A percentile compares a stretch with the other conserved stretches of the same genome.
Evolutionary conservation across 1,139 yeast species (phyloP).

Genomic region (Taiozyma sp.): DNA sequence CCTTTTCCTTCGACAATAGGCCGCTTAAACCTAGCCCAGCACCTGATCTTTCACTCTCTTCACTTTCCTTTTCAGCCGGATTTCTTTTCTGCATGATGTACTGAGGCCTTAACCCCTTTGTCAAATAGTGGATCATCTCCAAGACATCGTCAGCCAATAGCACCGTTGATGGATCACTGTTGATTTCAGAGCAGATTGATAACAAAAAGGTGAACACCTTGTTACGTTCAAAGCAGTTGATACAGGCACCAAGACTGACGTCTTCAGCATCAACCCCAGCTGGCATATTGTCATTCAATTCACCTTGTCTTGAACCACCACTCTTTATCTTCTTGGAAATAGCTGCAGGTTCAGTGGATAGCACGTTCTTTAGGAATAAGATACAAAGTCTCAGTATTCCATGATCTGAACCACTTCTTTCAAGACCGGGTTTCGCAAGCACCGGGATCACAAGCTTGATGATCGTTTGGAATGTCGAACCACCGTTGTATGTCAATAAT

Average conservation of each 20-base stretch:
- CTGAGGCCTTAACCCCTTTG: slow-evolving; percentile 50
- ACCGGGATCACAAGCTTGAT: slow-evolving; percentile 68
- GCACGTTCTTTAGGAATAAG: slow-evolving; percentile 68
- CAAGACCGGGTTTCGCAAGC: slow-evolving; percentile 45
- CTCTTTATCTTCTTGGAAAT: slow-evolving; percentile 41
- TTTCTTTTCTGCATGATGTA: slow-evolving; percentile 12
- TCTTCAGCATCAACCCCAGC: slow-evolving; percentile 57
- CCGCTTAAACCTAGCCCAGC: slow-evolving; percentile 38
- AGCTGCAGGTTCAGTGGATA: slow-evolving; percentile 70
- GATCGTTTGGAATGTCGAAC: slow-evolving; percentile 64
- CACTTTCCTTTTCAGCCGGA: not conserved
- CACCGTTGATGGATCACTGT: slow-evolving; percentile 55
- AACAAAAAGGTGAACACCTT: slow-evolving; percentile 68
- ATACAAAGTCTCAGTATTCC: slow-evolving; percentile 70
- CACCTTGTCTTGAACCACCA: slow-evolving; percentile 19
- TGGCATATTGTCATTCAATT: slow-evolving; percentile 44
- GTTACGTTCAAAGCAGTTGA: slow-evolving; percentile 56
- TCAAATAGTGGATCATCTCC: slow-evolving; percentile 64
- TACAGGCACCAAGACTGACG: slow-evolving; percentile 56
- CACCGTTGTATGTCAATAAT: slow-evolving; percentile 53
- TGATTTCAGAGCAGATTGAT: slow-evolving; percentile 64
- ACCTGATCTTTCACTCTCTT: not conserved
- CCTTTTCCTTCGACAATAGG: slow-evolving; percentile 54
- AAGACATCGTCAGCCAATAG: slow-evolving; percentile 60
- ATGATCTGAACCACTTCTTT: slow-evolving; percentile 69